Evolutionary conservation across 2,329 filamentous ascomycete species (phyloP).

Genomic region (Purpureocillium takamizusanense): DNA sequence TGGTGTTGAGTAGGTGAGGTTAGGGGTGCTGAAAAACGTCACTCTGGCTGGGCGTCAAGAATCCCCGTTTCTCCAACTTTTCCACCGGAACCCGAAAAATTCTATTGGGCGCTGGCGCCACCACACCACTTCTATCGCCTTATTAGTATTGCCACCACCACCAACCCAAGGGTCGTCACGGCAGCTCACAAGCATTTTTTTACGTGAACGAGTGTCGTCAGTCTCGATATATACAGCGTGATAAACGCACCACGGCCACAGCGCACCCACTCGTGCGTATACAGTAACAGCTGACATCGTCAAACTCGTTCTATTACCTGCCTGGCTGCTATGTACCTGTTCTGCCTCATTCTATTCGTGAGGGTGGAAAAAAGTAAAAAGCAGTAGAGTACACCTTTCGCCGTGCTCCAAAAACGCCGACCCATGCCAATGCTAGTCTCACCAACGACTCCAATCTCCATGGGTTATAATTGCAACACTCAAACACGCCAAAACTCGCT

Average conservation of each 20-base stretch:
- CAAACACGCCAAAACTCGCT: constrained; percentile 2
- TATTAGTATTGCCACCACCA: too few relatives aligned
- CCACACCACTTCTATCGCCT: not conserved
- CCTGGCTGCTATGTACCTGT: constrained; percentile 8
- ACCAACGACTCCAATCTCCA: constrained; percentile 4
- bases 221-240: too few relatives aligned
- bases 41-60: too few relatives aligned
- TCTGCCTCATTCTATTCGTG: constrained; percentile 9
- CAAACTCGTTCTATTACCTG: not conserved
- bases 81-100: constrained; percentile 11
- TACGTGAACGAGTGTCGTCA: too few relatives aligned
- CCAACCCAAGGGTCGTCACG: too few relatives aligned
- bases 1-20: too few relatives aligned
- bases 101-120: constrained; percentile 10
- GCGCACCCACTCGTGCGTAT: too few relatives aligned
- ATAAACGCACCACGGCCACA: too few relatives aligned
- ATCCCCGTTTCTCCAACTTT: constrained; percentile 12
- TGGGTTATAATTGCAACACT: not conserved
- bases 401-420: constrained; percentile 4
- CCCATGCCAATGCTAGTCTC: constrained; percentile 3
- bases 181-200: too few relatives aligned
- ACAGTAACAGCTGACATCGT: too few relatives aligned
- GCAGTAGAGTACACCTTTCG: constrained; percentile 9
- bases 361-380: constrained; percentile 6
- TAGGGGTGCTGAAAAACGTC: too few relatives aligned